A percentile compares a stretch with the other conserved stretches of the same genome.
These are phyloP conservation scores for Oemleria cerasiformis DNA, from an alignment of 306 rosid genomes.

Conservation along the genomic window DNA sequence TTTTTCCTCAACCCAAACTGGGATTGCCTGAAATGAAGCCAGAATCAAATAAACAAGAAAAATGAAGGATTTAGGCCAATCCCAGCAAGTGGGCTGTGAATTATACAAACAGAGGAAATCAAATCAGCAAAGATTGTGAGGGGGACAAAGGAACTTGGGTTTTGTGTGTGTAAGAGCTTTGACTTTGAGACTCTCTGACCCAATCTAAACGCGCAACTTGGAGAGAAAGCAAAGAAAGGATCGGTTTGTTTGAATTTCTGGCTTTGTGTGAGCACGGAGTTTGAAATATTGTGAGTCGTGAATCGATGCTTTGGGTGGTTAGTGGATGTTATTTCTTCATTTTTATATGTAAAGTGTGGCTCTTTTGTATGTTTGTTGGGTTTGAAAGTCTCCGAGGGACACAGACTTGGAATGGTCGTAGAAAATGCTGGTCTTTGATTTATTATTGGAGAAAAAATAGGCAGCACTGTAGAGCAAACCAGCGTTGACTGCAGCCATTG, in stretches of 20 bases:
- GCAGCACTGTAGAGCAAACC: constrained; percentile 8
- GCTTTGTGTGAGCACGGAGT: background rate
- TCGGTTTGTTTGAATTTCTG: constrained; percentile 16
- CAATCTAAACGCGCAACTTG: constrained; percentile 26
- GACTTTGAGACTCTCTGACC: constrained; percentile 19
- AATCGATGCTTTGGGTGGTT: too few species aligned
- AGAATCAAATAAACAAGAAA: background rate
- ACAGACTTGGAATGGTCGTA: constrained; percentile 1
- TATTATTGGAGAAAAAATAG: background rate
- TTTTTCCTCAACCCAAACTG: background rate
- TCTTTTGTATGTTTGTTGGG: background rate
- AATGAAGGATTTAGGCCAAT: background rate
- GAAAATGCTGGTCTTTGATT: background rate
- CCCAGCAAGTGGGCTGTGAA: background rate
- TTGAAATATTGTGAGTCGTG: background rate
- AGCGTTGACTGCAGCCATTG: constrained; percentile 18
- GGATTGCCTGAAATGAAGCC: constrained; percentile 5
- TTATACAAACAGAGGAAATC: background rate
- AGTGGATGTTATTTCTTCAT: background rate
- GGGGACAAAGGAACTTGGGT: constrained; percentile 4
- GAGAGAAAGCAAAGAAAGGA: constrained; percentile 17
- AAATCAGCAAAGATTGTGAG: background rate
- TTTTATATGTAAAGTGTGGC: background rate
- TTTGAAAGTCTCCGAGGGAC: constrained; percentile 1
- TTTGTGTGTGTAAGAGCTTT: constrained; percentile 7